These are phyloP conservation scores for Hypomontagnella monticulosa DNA, from an alignment of 495 filamentous ascomycete genomes.

Conservation along the genomic window DNA sequence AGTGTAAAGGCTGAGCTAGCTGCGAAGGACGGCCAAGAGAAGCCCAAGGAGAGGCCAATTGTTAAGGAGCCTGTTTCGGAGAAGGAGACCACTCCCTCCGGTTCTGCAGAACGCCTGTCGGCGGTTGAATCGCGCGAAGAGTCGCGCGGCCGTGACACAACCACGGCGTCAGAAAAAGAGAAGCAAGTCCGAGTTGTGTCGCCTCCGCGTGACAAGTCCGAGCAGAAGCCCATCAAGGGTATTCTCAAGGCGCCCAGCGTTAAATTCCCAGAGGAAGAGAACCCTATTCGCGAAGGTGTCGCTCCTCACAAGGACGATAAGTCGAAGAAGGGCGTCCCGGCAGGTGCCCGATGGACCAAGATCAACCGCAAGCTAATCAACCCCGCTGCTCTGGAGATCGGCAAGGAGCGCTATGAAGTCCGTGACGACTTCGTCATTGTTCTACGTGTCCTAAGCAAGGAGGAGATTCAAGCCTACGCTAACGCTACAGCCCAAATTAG, in stretches of 20 bases:
- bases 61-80: slow-evolving; percentile 41
- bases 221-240: slow-evolving; percentile 65
- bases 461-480: slow-evolving; percentile 84
- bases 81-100: slow-evolving; percentile 31
- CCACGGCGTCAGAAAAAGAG: slow-evolving; percentile 43
- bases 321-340: slow-evolving; percentile 72
- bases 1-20: slow-evolving; percentile 60
- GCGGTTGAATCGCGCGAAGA: slow-evolving; percentile 46
- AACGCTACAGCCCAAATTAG: slow-evolving; percentile 77
- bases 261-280: slow-evolving; percentile 81
- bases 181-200: slow-evolving; percentile 64
- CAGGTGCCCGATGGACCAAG: slow-evolving; percentile 87
- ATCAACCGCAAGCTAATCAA: slow-evolving; percentile 85
- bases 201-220: slow-evolving; percentile 59
- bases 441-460: slow-evolving; percentile 77
- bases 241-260: slow-evolving; percentile 77
- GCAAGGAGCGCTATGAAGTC: slow-evolving; percentile 83
- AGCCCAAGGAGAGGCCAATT: slow-evolving; percentile 31
- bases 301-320: slow-evolving; percentile 86
- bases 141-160: slow-evolving; percentile 52
- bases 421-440: slow-evolving; percentile 87
- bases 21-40: slow-evolving; percentile 48
- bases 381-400: slow-evolving; percentile 77
- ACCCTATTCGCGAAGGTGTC: slow-evolving; percentile 85
- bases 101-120: slow-evolving; percentile 36